A percentile compares a stretch with the other conserved stretches of the same genome.
Evolutionary conservation across 2,329 filamentous ascomycete genomes (phyloP).

Genomic region (Elsinoe perseae): DNA sequence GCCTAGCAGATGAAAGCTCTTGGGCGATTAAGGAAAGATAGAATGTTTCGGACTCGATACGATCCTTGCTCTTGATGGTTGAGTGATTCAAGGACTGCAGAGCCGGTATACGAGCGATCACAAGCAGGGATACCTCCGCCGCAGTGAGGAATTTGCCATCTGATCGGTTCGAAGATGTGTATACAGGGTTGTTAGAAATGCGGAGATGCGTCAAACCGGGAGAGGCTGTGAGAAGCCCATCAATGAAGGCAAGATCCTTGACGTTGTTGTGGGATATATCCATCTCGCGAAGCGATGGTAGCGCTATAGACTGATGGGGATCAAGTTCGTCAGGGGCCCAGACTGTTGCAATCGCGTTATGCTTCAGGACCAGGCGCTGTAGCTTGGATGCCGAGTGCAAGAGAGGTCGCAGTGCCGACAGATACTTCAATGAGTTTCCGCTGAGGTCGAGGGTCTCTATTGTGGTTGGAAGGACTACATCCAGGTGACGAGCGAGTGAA

Average conservation of each 20-base stretch:
- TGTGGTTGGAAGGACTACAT: slow-evolving; percentile 38
- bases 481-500: slow-evolving; percentile 29
- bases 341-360: slow-evolving; percentile 55
- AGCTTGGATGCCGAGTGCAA: slow-evolving; percentile 45
- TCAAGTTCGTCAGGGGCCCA: background rate
- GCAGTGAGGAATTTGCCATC: slow-evolving; percentile 43
- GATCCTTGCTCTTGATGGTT: slow-evolving; percentile 61
- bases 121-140: slow-evolving; percentile 85
- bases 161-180: slow-evolving; percentile 46
- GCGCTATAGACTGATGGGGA: slow-evolving; percentile 21
- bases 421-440: slow-evolving; percentile 58
- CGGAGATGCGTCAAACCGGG: slow-evolving; percentile 69
- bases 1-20: slow-evolving; percentile 57
- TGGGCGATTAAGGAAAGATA: slow-evolving; percentile 79
- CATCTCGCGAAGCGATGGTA: slow-evolving; percentile 31
- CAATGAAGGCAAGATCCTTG: slow-evolving; percentile 62
- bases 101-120: slow-evolving; percentile 62
- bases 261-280: slow-evolving; percentile 43
- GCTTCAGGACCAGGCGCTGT: slow-evolving; percentile 55
- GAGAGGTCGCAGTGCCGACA: slow-evolving; percentile 39
- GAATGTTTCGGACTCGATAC: slow-evolving; percentile 83
- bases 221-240: slow-evolving; percentile 58
- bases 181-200: slow-evolving; percentile 80
- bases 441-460: slow-evolving; percentile 62
- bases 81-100: slow-evolving; percentile 67